A percentile compares a stretch with the other conserved stretches of the same genome.
phyloP scores from a whole-genome alignment of 306 rosid genomes.

The Castanea mollissima region DNA sequence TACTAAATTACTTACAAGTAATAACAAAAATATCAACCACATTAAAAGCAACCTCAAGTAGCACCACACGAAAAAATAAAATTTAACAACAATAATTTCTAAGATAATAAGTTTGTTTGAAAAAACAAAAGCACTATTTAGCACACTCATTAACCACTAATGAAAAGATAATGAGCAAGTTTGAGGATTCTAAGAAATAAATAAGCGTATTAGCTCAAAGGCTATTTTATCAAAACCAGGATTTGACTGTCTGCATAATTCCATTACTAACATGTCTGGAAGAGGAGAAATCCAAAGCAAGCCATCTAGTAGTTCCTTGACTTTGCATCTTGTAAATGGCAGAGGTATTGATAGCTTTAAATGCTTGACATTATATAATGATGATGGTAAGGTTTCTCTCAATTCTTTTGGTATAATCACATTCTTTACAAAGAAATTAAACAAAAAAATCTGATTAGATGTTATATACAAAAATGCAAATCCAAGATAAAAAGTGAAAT shows the following conservation, averaged over 20 bases:
- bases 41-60: too few relatives aligned
- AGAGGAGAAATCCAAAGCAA: constrained; percentile 21
- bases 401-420: background rate
- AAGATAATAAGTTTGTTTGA: background rate
- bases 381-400: constrained; percentile 4
- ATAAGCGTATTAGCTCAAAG: background rate
- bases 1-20: too few relatives aligned
- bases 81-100: too few relatives aligned
- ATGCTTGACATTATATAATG: constrained; percentile 16
- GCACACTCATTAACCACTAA: too few relatives aligned
- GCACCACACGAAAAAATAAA: too few relatives aligned
- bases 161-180: background rate
- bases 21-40: too few relatives aligned
- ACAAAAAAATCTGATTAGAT: background rate
- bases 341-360: background rate
- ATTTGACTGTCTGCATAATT: background rate
- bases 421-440: constrained; percentile 1
- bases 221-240: too few relatives aligned
- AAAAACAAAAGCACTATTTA: background rate
- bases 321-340: background rate
- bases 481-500: background rate
- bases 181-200: background rate
- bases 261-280: background rate
- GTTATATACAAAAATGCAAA: background rate
- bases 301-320: background rate